These are phyloP conservation scores for Fonsecaea erecta DNA, from an alignment of 2,329 filamentous ascomycete genomes.

Conservation along the genomic window DNA sequence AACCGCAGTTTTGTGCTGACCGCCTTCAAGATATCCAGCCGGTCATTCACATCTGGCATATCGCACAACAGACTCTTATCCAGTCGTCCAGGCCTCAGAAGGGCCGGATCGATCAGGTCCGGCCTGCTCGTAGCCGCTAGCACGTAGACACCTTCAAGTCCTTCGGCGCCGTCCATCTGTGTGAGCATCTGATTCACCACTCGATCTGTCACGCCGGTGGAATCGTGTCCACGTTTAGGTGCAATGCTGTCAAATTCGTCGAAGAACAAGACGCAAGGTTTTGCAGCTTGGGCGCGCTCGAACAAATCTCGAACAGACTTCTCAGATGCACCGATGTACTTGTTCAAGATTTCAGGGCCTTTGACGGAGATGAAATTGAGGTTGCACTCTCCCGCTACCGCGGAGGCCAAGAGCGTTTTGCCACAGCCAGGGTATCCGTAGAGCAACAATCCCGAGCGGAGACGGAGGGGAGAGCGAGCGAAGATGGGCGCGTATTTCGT, in stretches of 20 bases:
- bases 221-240: constrained; percentile 94
- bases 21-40: constrained; percentile 84
- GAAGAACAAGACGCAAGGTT: constrained; percentile 95
- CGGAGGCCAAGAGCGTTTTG: constrained; percentile 92
- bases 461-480: constrained; percentile 88
- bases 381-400: constrained; percentile 96
- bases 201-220: constrained; percentile 95
- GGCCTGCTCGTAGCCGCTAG: constrained; percentile 91
- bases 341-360: constrained; percentile 96
- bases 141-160: constrained; percentile 91
- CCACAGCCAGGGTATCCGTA: constrained; percentile 97
- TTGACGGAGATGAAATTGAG: constrained; percentile 99
- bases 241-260: constrained; percentile 99
- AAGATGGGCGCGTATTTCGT: constrained; percentile 99
- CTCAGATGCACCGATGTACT: constrained; percentile 97
- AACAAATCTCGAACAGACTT: constrained; percentile 96
- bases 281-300: constrained; percentile 85
- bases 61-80: constrained; percentile 94
- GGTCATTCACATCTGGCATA: constrained; percentile 78
- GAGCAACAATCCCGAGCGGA: constrained; percentile 87
- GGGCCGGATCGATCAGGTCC: constrained; percentile 91
- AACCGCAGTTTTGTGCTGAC: constrained; percentile 82
- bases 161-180: constrained; percentile 98
- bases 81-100: constrained; percentile 86
- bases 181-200: constrained; percentile 98